Evolutionary conservation across 257 asterid genomes (phyloP).

Genomic region (Capsicum chinense): DNA sequence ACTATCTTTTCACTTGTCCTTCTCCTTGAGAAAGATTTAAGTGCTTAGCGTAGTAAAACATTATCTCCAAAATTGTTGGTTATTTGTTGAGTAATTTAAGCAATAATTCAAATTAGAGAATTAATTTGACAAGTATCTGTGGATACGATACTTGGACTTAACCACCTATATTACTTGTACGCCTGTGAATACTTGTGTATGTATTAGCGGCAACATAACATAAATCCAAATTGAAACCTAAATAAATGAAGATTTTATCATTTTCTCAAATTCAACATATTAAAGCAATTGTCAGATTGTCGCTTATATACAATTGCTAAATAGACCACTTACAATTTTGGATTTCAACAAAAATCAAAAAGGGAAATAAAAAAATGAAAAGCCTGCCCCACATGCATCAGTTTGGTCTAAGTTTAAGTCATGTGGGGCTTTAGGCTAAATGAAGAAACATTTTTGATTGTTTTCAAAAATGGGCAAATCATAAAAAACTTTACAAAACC

Average conservation of each 20-base stretch:
- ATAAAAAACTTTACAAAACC: background rate
- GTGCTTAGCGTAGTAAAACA: no score
- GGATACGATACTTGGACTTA: no score
- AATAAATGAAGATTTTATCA: background rate
- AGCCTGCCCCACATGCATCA: background rate
- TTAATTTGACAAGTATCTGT: no score
- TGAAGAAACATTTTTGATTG: no score
- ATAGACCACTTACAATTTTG: slow-evolving; percentile 21
- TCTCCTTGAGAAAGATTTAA: no score
- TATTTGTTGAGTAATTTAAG: no score
- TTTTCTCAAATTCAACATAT: background rate
- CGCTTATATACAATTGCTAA: slow-evolving; percentile 26
- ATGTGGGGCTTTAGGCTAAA: slow-evolving; percentile 8
- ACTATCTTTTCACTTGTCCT: no score
- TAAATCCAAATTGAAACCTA: background rate
- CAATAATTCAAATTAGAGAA: no score
- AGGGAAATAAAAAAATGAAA: background rate
- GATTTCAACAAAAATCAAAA: slow-evolving; percentile 16
- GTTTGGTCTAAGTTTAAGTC: background rate
- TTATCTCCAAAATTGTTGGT: no score
- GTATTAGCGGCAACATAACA: background rate
- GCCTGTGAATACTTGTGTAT: no score
- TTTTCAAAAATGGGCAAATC: no score
- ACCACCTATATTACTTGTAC: no score
- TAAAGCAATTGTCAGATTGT: slow-evolving; percentile 26